Evolutionary conservation across 352 stramenopile genomes (phyloP).

Genomic region (Pythium brassicae): DNA sequence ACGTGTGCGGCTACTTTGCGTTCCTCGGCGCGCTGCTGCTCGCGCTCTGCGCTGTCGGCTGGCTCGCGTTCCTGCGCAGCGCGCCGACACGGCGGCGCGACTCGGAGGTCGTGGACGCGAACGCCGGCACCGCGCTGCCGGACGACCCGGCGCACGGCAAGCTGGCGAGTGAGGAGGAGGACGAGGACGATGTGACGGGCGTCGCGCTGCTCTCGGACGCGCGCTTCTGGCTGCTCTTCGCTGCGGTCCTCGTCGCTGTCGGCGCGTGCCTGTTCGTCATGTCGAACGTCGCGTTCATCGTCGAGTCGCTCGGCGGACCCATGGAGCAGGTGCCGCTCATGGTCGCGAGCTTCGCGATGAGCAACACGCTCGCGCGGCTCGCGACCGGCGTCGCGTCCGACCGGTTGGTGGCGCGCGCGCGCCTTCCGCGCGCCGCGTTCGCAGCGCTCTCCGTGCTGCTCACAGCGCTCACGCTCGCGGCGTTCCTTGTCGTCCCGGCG

Average conservation of each 20-base stretch:
- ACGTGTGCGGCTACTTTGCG: constrained; percentile 69
- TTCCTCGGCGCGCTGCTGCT: constrained; percentile 65
- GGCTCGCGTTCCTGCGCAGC: constrained; percentile 37
- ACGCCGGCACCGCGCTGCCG: constrained; percentile 22
- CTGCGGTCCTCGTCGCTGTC: constrained; percentile 70
- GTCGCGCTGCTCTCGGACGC: constrained; percentile 40
- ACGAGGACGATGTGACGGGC: constrained; percentile 54
- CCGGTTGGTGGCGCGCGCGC: constrained; percentile 19
- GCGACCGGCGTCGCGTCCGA: constrained; percentile 62
- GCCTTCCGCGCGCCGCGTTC: constrained; percentile 57
- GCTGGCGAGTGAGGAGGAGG: constrained; percentile 37
- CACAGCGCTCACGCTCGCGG: constrained; percentile 37
- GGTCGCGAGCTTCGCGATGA: constrained; percentile 74
- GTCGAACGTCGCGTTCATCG: constrained; percentile 84
- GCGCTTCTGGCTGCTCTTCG: constrained; percentile 79
- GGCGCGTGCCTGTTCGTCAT: constrained; percentile 71
- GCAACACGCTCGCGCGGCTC: constrained; percentile 64
- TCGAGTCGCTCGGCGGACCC: constrained; percentile 60
- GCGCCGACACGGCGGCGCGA: constrained; percentile 23
- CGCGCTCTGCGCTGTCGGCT: constrained; percentile 40
- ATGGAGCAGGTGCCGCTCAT: constrained; percentile 66
- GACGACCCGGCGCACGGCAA: constrained; percentile 17
- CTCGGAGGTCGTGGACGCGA: constrained; percentile 40
- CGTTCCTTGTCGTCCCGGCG: constrained; percentile 51
- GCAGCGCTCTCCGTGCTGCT: constrained; percentile 38